Base-by-base conservation (phyloP, 345 rosid species). In the Stellera chamaejasme region DNA sequence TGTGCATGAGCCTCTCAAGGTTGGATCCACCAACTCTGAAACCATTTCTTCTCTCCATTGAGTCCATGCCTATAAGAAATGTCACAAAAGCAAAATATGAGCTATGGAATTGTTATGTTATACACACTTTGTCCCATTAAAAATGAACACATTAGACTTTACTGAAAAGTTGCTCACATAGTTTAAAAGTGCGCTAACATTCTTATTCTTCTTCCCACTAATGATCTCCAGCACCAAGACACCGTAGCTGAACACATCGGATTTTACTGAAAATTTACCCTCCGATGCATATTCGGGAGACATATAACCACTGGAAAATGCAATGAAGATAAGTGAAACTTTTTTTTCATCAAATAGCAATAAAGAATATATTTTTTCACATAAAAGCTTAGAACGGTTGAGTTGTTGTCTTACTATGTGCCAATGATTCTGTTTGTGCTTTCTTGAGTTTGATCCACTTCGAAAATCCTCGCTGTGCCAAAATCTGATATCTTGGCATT, bases 221-320 rank as follows among this genome's bases (percentile, higher is more conserved):
- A 77, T 61, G 3, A 80, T 66, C 52, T 80, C 75, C 5, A 77
- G 43, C 6, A 80, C 41, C 9, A 80, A 62, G 9, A 80, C 72
- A 27, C 85, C 78, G 5, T 68, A 80, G 56, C 82, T 80, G 59
- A 72, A 80, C 49, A 75, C 73, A 55, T 80, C 75, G 0, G 73
- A 66, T 55, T 79, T 79, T 13, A 76, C 13, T 0, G 79, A 78
- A 46, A 74, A 68, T 13, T 54, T 42, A 26, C 82, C 79, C 36
- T 61, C 53, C 56, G 52, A 62, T 0, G 75, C 70, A 46, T 79
- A 79, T 46, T 79, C 74, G 0, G 76, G 78, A 0, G 78, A 64
- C 83, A 79, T 79, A 28, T 64, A 76, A 15, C 67, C 79, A 13
- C 75, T 76, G 14, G 15, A 50, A 3, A 13, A 16, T 10, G 16